Conservation (phyloP, 2,329 filamentous ascomycete species). For the Beauveria scarabaeidicola region DNA sequence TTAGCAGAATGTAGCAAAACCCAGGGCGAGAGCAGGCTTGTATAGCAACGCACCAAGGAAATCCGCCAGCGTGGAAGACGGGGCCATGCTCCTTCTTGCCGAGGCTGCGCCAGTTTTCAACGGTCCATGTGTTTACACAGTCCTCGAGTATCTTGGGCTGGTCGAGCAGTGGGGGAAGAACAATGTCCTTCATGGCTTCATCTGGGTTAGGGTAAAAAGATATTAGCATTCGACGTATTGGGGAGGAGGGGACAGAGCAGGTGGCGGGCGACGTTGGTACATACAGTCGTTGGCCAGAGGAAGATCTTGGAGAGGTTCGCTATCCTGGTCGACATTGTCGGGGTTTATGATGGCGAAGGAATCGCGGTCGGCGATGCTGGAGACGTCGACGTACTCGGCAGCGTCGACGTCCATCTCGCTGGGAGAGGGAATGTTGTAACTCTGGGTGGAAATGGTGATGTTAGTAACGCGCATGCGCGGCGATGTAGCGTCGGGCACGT, state of each 20-base stretch:
- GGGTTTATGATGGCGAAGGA: conserved; percentile 47
- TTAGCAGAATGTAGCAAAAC: conserved; percentile 10
- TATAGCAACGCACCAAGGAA: conserved; percentile 61
- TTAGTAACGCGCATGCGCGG: conserved; percentile 14
- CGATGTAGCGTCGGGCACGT: background rate
- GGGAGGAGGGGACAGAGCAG: background rate
- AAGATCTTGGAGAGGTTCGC: conserved; percentile 38
- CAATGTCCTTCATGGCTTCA: conserved; percentile 76
- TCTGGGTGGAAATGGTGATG: conserved; percentile 26
- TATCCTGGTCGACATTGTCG: conserved; percentile 40
- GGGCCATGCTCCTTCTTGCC: conserved; percentile 81
- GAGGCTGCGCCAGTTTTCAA: conserved; percentile 71
- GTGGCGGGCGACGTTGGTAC: conserved; percentile 18
- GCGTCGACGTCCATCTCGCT: conserved; percentile 50
- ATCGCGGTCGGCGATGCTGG: conserved; percentile 41
- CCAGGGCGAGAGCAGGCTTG: background rate
- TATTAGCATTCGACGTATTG: conserved; percentile 15
- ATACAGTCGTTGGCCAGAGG: conserved; percentile 46
- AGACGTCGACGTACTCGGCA: conserved; percentile 44
- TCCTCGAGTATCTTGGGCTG: conserved; percentile 77
- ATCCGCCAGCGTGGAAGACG: conserved; percentile 74
- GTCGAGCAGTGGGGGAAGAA: conserved; percentile 62
- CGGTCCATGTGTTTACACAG: conserved; percentile 73
- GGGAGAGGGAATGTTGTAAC: conserved; percentile 46
- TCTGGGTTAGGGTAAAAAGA: conserved; percentile 35